phyloP scores from a whole-genome alignment of 2,329 filamentous ascomycete genomes.

The Esteya vermicola region DNA sequence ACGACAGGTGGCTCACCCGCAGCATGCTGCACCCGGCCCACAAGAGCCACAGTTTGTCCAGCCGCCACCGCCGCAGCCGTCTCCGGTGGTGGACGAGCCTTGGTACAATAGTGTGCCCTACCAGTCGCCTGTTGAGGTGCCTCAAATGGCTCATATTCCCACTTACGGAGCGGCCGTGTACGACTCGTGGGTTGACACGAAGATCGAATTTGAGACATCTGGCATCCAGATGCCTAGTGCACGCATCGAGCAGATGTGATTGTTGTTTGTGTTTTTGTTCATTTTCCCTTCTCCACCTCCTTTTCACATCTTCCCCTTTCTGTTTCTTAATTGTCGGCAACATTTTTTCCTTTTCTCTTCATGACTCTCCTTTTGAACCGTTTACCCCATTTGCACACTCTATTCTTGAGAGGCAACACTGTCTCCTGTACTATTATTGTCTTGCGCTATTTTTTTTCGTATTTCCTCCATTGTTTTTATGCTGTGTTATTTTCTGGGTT shows the following conservation, averaged over 20 bases:
- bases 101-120: constrained; percentile 40
- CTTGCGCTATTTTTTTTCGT: neutral
- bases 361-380: no score
- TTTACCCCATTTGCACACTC: no score
- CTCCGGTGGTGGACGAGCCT: constrained; percentile 24
- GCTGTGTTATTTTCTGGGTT: neutral
- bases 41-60: constrained; percentile 14
- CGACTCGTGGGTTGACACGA: constrained; percentile 34
- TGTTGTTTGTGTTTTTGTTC: neutral
- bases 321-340: neutral
- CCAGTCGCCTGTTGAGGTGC: constrained; percentile 41
- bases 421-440: no score
- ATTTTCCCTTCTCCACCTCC: neutral
- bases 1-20: constrained; percentile 18
- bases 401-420: no score
- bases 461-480: neutral
- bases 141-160: constrained; percentile 36
- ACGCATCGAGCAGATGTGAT: constrained; percentile 40
- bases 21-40: constrained; percentile 16
- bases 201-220: constrained; percentile 43
- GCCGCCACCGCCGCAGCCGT: constrained; percentile 22
- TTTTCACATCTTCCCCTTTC: neutral
- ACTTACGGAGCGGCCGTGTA: constrained; percentile 34
- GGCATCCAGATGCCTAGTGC: constrained; percentile 45
- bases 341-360: no score